A percentile compares a stretch with the other conserved stretches of the same genome.
Evolutionary conservation across 257 asterid species (phyloP).

Genomic region (Salvia rosmarinus): DNA sequence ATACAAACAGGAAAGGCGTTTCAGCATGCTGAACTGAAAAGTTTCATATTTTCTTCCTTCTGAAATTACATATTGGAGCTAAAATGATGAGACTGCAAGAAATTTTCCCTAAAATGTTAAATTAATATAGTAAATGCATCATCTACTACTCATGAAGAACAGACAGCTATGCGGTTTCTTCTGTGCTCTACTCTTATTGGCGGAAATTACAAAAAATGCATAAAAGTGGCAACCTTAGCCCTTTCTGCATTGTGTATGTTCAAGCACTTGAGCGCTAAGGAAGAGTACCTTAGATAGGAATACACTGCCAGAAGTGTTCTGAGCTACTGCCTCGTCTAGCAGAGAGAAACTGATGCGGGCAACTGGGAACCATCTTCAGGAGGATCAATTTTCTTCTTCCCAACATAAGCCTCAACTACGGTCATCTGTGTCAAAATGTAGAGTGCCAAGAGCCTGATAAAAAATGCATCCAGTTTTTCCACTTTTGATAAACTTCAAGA

Average conservation of each 20-base stretch:
- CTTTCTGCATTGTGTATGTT: slow-evolving; percentile 1
- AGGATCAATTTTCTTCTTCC: slow-evolving; percentile 60
- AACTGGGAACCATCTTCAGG: slow-evolving; percentile 75
- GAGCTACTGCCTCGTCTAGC: slow-evolving; percentile 84
- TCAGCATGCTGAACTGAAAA: slow-evolving; percentile 9
- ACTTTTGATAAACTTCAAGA: slow-evolving; percentile 26
- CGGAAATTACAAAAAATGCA: neutral
- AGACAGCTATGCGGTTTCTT: slow-evolving; percentile 9
- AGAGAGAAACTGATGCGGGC: slow-evolving; percentile 57
- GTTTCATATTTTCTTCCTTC: neutral
- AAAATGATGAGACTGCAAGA: slow-evolving; percentile 4
- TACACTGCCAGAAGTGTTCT: slow-evolving; percentile 88
- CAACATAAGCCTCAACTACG: slow-evolving; percentile 82
- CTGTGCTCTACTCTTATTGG: slow-evolving; percentile 13
- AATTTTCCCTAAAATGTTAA: slow-evolving; percentile 14
- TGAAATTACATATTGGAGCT: slow-evolving; percentile 17
- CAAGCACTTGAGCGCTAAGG: slow-evolving; percentile 10
- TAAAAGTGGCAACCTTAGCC: slow-evolving; percentile 2
- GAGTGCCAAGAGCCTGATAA: slow-evolving; percentile 8
- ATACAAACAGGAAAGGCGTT: slow-evolving; percentile 14
- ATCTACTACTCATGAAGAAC: slow-evolving; percentile 22
- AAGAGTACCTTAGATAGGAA: slow-evolving; percentile 70
- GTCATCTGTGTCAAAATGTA: slow-evolving; percentile 65
- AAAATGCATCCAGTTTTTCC: slow-evolving; percentile 23
- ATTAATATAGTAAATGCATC: slow-evolving; percentile 15